Evolutionary conservation across 768 basidiomycete genomes (phyloP).

Genomic region (Rhodotorula toruloides): DNA sequence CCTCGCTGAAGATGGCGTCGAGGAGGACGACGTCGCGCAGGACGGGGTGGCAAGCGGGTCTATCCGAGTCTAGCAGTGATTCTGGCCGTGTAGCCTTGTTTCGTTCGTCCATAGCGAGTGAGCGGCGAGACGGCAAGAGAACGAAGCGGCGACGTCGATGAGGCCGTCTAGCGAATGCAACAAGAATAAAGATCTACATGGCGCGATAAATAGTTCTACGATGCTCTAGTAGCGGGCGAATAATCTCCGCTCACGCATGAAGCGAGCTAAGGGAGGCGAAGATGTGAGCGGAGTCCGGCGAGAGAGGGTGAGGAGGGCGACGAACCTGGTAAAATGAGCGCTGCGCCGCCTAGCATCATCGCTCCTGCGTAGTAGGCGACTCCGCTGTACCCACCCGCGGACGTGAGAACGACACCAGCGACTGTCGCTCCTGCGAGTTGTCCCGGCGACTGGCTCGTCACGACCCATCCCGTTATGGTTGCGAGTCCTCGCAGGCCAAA

Average conservation of each 20-base stretch:
- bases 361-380: constrained; percentile 22
- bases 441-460: not conserved
- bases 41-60: not conserved
- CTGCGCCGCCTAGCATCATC: constrained; percentile 10
- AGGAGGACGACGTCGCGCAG: not conserved
- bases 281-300: no score
- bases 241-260: not conserved
- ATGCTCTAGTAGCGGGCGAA: not conserved
- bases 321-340: constrained; percentile 13
- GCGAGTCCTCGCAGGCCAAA: constrained; percentile 31
- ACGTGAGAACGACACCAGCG: constrained; percentile 10
- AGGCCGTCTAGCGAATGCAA: no score
- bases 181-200: no score
- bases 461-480: constrained; percentile 21
- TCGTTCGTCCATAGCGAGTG: constrained; percentile 1
- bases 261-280: not conserved
- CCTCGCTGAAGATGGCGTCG: not conserved
- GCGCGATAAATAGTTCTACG: not conserved
- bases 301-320: not conserved
- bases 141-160: no score
- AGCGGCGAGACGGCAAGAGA: not conserved
- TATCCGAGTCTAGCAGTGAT: not conserved
- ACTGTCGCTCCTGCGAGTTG: constrained; percentile 22
- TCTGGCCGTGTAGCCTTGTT: not conserved
- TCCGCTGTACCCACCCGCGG: constrained; percentile 5